Base-by-base conservation (phyloP, 805 yeast genomes). In the Millerago galiae region DNA sequence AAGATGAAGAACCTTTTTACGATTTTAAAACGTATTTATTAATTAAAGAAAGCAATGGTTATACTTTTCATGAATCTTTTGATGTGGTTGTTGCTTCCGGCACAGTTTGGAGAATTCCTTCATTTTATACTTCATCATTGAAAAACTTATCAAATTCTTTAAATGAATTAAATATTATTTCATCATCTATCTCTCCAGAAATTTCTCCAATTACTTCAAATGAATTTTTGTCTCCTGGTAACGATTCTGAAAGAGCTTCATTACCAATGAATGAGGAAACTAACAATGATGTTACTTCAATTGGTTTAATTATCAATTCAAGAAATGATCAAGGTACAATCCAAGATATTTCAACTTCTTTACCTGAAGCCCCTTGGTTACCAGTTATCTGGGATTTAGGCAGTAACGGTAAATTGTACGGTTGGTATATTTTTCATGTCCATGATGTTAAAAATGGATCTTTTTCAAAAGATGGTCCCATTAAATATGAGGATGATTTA, bases 201-300 rank as follows among this genome's bases (percentile, higher is more conserved):
- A 54, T 84, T 13, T 61, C 75, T 8, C 61, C 81, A 1, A 45
- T 74, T 21, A 67, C 77, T 2, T 51, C 63, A 1, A 37, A 50
- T 0, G 59, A 61, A 15, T 55, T 66, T 3, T 53, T 81, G 1
- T 64, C 64, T 26, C 80, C 80, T 8, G 60, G 73, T 3, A 83
- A 83, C 51, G 96, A 89, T 54, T 67, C 80, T 4, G 78, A 77
- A 52, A 70, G 84, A 38, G 95, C 95, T 0, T 72, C 77, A 21
- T 65, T 87, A 48, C 95, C 96, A 2, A 66, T 86, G 51, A 77
- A 76, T 54, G 81, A 77, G 8, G 80, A 69, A 3, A 66, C 81
- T 1, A 81, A 74, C 36, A 81, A 74, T 39, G 95, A 87, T 52
- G 74, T 83, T 12, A 72, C 83, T 8, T 79, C 91, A 0, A 65